Evolutionary conservation across 208 protist species (phyloP), one percentile per base, ranked within the genome.

Genomic region (Trypanosoma mega): DNA sequence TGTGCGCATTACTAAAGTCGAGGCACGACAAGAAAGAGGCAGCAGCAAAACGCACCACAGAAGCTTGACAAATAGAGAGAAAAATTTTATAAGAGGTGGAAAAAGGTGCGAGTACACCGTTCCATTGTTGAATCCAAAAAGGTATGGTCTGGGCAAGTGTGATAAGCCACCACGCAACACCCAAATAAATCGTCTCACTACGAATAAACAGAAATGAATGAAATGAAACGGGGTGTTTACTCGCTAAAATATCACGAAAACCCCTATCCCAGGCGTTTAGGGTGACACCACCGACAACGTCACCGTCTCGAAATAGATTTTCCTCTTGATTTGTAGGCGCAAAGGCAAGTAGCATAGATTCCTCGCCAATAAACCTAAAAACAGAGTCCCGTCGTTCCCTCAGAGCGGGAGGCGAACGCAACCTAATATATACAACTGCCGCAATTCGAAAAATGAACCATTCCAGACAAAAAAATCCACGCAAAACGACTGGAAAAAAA

Each of bases 61-160:
- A 76, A 24, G 79, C 85, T 52, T 92, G 85, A 59, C 77, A 86
- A 9, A 92, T 16, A 11, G 85, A 71, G 16, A 92, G 64, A 63
- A 82, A 87, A 12, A 92, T 36, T 60, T 87, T 86, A 51, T 89
- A 87, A 9, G 61, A n/a, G 44, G 63, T 64, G 14, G 63, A 63
- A 60, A 76, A 84, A 8, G 55, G 48, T 47, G 37, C 70, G 37
- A 89, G 74, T 18, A 83, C 18, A 2, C 53, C 55, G 9, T 82
- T 62, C 80, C 85, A 92, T 65, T 92, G 81, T 58, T 88, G 73
- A 37, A 78, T 68, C 80, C 75, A 87, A 39, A 87, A 85, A 6
- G 85, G 85, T 0, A 71, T 57, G 5, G 74, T 69, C 61, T 87
- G 82, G 24, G 78, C 54, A 23, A 82, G 2, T 0, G 82, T 89